Evolutionary conservation across 805 yeast genomes (phyloP).

Genomic region (Barnettozyma wickerhamii): DNA sequence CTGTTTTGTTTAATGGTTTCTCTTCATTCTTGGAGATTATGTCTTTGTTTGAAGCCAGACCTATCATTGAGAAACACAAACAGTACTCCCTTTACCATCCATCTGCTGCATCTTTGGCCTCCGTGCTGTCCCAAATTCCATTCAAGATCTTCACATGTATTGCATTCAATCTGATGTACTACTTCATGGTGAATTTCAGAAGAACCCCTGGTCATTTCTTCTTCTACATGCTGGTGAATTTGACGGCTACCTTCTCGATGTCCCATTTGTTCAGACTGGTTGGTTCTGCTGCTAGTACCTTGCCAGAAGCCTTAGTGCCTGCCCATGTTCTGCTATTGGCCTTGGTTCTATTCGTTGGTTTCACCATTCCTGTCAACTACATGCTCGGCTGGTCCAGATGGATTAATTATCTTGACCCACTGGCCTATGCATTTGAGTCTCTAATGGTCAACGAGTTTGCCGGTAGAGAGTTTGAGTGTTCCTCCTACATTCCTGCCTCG

Average conservation of each 20-base stretch:
- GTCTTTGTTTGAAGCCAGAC: conserved; percentile 33
- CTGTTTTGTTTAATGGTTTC: conserved; percentile 58
- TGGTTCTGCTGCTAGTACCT: conserved; percentile 43
- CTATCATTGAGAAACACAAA: conserved; percentile 56
- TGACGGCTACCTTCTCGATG: conserved; percentile 47
- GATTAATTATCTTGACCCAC: conserved; percentile 58
- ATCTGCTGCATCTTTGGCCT: conserved; percentile 60
- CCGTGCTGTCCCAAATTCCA: conserved; percentile 57
- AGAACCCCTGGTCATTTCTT: conserved; percentile 53
- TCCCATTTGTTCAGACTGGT: conserved; percentile 51
- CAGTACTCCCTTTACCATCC: conserved; percentile 57
- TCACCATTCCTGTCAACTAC: conserved; percentile 50
- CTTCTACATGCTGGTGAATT: conserved; percentile 41
- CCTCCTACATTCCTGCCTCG: conserved; percentile 41
- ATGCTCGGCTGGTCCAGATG: conserved; percentile 65
- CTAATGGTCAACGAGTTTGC: conserved; percentile 55
- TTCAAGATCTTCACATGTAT: conserved; percentile 39
- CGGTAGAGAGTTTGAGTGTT: conserved; percentile 42
- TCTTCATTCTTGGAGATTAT: conserved; percentile 54
- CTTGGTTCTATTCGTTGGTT: conserved; percentile 50
- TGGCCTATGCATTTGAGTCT: conserved; percentile 55
- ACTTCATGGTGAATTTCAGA: conserved; percentile 51
- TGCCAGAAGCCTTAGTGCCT: conserved; percentile 56
- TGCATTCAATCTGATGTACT: conserved; percentile 44
- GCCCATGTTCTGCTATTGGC: conserved; percentile 46